Percentiles rank a stretch among this genome's conserved stretches.
Evolutionary conservation across 331 rosid species (phyloP).

Genomic region (Malus hybrid): DNA sequence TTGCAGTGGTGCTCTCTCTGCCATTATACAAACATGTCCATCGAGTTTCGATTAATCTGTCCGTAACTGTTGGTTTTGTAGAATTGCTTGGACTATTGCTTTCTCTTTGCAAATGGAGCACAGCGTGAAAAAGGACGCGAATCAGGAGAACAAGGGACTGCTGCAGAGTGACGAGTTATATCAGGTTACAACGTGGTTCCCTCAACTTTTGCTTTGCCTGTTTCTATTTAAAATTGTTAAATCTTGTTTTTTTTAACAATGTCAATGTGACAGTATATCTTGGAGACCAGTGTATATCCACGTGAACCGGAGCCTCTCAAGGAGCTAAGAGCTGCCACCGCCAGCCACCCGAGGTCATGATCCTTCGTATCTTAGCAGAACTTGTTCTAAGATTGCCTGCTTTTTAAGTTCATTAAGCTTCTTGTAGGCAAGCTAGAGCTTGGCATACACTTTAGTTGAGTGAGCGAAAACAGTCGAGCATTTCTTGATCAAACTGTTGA

Average conservation of each 20-base stretch:
- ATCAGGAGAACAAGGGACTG: neutral
- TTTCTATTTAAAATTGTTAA: neutral
- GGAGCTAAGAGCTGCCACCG: slow-evolving; percentile 40
- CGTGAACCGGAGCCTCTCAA: slow-evolving; percentile 45
- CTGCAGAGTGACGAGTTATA: slow-evolving; percentile 5
- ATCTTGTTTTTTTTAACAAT: neutral
- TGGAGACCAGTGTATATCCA: slow-evolving; percentile 53
- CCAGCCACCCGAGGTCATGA: slow-evolving; percentile 23
- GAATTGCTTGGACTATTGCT: neutral
- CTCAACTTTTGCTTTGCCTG: neutral
- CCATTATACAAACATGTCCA: neutral
- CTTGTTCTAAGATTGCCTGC: neutral
- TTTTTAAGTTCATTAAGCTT: neutral
- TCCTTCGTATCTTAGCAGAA: neutral
- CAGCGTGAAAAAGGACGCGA: neutral
- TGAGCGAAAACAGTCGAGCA: neutral
- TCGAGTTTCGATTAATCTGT: neutral
- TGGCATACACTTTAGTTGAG: neutral
- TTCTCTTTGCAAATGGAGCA: neutral
- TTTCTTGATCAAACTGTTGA: neutral
- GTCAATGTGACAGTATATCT: slow-evolving; percentile 40
- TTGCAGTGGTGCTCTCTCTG: neutral
- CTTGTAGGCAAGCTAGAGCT: neutral
- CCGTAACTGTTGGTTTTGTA: neutral
- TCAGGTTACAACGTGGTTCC: neutral